Percentiles rank a stretch among this genome's conserved stretches.
Evolutionary conservation across 2,329 filamentous ascomycete genomes (phyloP).

Genomic region (Neophaeococcomyces aloes): DNA sequence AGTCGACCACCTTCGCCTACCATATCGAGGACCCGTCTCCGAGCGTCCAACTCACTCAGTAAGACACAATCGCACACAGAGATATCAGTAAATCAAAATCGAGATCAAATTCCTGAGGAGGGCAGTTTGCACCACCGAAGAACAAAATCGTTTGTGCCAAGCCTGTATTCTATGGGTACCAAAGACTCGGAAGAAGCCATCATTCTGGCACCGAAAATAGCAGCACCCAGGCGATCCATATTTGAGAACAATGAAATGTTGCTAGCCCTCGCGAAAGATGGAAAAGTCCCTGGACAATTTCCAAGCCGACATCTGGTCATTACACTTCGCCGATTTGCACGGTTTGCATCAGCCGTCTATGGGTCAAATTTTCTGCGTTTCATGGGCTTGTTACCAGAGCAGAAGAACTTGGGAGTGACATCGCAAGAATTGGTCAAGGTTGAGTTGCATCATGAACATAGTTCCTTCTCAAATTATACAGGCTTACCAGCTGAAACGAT

Average conservation of each 20-base stretch:
- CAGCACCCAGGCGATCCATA: conserved; percentile 33
- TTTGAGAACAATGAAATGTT: conserved; percentile 38
- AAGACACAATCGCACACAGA: conserved; percentile 34
- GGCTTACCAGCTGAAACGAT: conserved; percentile 37
- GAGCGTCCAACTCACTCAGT: conserved; percentile 34
- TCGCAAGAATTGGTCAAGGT: conserved; percentile 23
- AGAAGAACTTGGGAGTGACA: conserved; percentile 17
- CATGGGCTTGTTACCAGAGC: conserved; percentile 28
- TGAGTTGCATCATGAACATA: conserved; percentile 33
- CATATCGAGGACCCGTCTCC: conserved; percentile 31
- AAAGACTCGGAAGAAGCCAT: conserved; percentile 34
- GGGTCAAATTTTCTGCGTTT: conserved; percentile 36
- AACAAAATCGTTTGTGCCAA: conserved; percentile 33
- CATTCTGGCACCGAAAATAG: conserved; percentile 28
- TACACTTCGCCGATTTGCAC: conserved; percentile 37
- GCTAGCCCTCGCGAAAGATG: conserved; percentile 33
- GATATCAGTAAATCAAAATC: conserved; percentile 25
- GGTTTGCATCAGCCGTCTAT: conserved; percentile 39
- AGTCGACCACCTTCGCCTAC: conserved; percentile 31
- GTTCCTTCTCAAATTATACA: conserved; percentile 36
- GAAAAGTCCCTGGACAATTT: conserved; percentile 36
- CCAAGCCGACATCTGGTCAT: conserved; percentile 36
- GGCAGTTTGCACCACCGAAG: conserved; percentile 23
- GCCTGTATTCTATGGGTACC: conserved; percentile 37
- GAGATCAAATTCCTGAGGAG: conserved; percentile 21